Evolutionary conservation across 257 asterid species (phyloP), one percentile per base, ranked within the genome.

Genomic region (Solanum raphanifolium): DNA sequence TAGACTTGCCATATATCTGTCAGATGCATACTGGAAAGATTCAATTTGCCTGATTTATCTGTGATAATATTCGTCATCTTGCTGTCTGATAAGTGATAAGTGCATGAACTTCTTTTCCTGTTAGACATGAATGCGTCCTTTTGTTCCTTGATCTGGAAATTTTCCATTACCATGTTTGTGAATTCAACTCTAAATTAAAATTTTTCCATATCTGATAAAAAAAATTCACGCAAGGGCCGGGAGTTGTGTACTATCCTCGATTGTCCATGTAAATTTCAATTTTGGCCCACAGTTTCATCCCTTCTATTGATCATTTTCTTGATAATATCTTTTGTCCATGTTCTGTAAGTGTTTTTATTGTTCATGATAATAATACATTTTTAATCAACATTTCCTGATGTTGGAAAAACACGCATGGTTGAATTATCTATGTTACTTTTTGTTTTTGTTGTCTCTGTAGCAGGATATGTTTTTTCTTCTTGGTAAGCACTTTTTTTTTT

Each of bases 141-240:
- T 43, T 82, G 69, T 52, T 35, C 36, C 88, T 78, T 88, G 71
- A 78, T 87, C 82, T 83, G 75, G 87, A 71, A 86, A 46, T 31
- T 68, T 69, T 69, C 71, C 43, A 82, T 82, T 82, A 82, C 43
- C 86, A 48, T 82, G 69, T 31, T 48, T 82, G 8, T 31, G 86
- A 48, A 31, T 48, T 52, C 31, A 48, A 48, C 69, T 39, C 13
- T 82, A 35, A 82, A 82, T 48, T 31, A 18, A 82, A 82, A 29
- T 5, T 0, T 0, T 31, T 52, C 69, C 71, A 31, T 48, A 82
- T 52, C 71, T 48, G 43, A 82, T 82, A 79, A 78, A 79, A 18
- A 52, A 18, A 18, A 2, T 7, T 43, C 71, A 82, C 35, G 43
- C 71, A 29, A 81, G 43, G 41, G 29, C 25, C 7, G 21, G 69